A percentile compares a stretch with the other conserved stretches of the same genome.
Evolutionary conservation across 1,284 basidiomycete genomes (phyloP).

Genomic region (Mycena sp.): DNA sequence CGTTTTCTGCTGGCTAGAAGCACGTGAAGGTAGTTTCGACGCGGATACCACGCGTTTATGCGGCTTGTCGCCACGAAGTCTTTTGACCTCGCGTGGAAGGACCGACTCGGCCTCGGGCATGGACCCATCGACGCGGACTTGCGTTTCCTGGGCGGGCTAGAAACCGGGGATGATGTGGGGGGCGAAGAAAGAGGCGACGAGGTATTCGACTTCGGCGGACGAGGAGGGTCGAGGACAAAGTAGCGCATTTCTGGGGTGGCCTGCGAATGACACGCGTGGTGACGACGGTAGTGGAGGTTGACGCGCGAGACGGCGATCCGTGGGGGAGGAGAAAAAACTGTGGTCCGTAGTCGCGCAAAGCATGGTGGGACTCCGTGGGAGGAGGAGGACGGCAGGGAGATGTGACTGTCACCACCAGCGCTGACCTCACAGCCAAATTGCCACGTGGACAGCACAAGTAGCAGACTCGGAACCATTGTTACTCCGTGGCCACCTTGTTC

Average conservation of each 20-base stretch:
- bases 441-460: neutral
- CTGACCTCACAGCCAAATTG: neutral
- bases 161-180: conserved; percentile 21
- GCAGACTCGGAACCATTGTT: too few species aligned
- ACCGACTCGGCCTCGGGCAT: conserved; percentile 32
- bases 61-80: conserved; percentile 43
- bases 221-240: conserved; percentile 20
- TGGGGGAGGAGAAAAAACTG: conserved; percentile 2
- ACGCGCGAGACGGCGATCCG: neutral
- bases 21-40: conserved; percentile 49
- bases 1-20: conserved; percentile 48
- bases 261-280: conserved; percentile 7
- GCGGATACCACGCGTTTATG: conserved; percentile 45
- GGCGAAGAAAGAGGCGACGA: conserved; percentile 29
- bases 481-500: too few species aligned
- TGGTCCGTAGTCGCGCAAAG: conserved; percentile 1
- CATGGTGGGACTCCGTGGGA: neutral
- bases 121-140: conserved; percentile 22
- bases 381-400: neutral
- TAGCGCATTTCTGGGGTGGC: neutral
- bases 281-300: conserved; percentile 3
- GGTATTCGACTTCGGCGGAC: conserved; percentile 14
- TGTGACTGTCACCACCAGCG: conserved; percentile 8
- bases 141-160: conserved; percentile 26
- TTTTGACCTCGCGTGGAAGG: conserved; percentile 49